A percentile compares a stretch with the other conserved stretches of the same genome.
phyloP scores from a whole-genome alignment of 108 stramenopile species.

The Cyclostephanos tholiformis region DNA sequence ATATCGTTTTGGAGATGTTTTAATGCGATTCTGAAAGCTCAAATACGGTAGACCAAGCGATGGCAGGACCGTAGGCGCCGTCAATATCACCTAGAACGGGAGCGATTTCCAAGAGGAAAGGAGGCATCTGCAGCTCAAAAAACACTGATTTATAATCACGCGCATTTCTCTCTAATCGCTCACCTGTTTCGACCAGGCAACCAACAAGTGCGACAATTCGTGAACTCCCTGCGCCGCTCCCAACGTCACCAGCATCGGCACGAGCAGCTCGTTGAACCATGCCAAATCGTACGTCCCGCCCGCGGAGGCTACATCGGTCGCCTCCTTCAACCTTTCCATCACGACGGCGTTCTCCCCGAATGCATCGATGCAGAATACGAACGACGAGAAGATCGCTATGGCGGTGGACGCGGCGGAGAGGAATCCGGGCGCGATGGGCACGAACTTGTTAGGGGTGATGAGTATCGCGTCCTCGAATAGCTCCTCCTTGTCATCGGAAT shows the following conservation, averaged over 20 bases:
- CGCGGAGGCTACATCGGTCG: constrained; percentile 32
- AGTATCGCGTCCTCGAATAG: constrained; percentile 44
- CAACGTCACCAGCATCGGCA: constrained; percentile 53
- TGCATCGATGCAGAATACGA: constrained; percentile 52
- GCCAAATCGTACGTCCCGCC: constrained; percentile 32
- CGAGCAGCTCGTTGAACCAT: constrained; percentile 63
- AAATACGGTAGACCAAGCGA: constrained; percentile 53
- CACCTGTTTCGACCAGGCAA: constrained; percentile 50
- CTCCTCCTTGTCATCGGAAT: constrained; percentile 32
- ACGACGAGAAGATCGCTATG: constrained; percentile 35
- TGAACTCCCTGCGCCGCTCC: constrained; percentile 51
- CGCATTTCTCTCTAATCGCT: constrained; percentile 30
- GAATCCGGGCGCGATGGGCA: constrained; percentile 22
- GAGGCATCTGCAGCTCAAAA: not conserved
- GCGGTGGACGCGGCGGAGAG: constrained; percentile 25
- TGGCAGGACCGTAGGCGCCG: constrained; percentile 55
- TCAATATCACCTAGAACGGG: constrained; percentile 32
- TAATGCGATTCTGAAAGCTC: constrained; percentile 61
- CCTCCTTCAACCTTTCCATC: constrained; percentile 45
- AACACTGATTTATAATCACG: constrained; percentile 5
- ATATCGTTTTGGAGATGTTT: constrained; percentile 61
- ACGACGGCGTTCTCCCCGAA: constrained; percentile 53
- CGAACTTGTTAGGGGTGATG: constrained; percentile 51
- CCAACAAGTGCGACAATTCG: constrained; percentile 60
- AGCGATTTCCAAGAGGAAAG: not conserved